Percentiles rank a stretch among this genome's conserved stretches.
These are phyloP conservation scores for Zymoseptoria brevis DNA, from an alignment of 2,329 filamentous ascomycete species.

Conservation along the genomic window DNA sequence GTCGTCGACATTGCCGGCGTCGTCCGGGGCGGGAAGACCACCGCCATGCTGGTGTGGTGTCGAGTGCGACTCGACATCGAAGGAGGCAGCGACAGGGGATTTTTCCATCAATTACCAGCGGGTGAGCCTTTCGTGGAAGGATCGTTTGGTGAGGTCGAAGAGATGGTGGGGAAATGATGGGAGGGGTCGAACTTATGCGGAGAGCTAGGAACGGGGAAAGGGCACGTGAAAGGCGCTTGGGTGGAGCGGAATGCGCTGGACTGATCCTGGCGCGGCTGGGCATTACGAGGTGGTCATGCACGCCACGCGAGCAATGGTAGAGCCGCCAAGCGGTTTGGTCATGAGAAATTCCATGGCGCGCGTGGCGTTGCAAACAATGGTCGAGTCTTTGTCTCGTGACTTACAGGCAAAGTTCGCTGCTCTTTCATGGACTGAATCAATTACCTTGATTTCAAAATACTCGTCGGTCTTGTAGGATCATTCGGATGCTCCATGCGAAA, in stretches of 20 bases:
- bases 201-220: background rate
- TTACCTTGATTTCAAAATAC: background rate
- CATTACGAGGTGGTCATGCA: background rate
- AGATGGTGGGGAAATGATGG: background rate
- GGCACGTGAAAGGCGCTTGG: background rate
- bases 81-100: constrained; percentile 13
- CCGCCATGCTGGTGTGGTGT: constrained; percentile 15
- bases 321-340: background rate
- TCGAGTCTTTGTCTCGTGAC: background rate
- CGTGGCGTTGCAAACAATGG: background rate
- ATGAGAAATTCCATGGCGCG: background rate
- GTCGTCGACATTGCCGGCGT: constrained; percentile 22
- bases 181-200: background rate
- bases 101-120: constrained; percentile 22
- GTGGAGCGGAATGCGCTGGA: background rate
- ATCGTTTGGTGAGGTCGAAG: background rate
- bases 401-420: background rate
- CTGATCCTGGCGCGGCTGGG: background rate
- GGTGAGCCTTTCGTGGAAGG: constrained; percentile 8
- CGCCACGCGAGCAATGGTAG: background rate
- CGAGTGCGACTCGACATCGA: constrained; percentile 16
- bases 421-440: background rate
- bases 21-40: constrained; percentile 16
- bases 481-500: background rate
- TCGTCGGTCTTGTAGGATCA: background rate